Conservation (phyloP, 495 filamentous ascomycete genomes). For the Neurospora pannonica region DNA sequence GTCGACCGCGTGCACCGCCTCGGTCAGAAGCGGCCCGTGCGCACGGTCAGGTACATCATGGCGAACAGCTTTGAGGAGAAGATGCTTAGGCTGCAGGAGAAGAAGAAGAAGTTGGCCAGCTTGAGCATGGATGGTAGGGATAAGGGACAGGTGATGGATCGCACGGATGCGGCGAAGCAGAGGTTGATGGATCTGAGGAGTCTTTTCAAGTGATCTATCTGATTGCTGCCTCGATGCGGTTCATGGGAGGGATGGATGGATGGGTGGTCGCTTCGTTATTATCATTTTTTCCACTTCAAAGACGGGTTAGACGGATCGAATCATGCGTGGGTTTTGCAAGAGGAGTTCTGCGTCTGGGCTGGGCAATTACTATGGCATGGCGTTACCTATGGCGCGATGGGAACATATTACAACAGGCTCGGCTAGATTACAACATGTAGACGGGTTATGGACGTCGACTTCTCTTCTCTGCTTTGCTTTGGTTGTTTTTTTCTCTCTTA, state of each 20-base stretch:
- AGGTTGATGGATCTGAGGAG: slow-evolving; percentile 70
- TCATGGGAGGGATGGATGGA: neutral
- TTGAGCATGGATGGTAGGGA: slow-evolving; percentile 63
- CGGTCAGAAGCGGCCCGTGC: slow-evolving; percentile 77
- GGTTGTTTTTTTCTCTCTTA: neutral
- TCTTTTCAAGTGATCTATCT: slow-evolving; percentile 57
- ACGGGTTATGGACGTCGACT: neutral
- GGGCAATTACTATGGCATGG: neutral
- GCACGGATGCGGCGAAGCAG: slow-evolving; percentile 63
- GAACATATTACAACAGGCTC: neutral
- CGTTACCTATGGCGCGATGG: neutral
- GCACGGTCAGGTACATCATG: slow-evolving; percentile 82
- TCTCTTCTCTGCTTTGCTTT: neutral
- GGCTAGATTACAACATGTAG: neutral
- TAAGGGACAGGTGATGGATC: slow-evolving; percentile 49
- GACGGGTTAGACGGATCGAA: neutral
- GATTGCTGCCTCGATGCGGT: neutral
- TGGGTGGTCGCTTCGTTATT: neutral
- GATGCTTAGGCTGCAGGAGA: slow-evolving; percentile 77
- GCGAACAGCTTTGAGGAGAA: slow-evolving; percentile 84
- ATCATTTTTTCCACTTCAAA: neutral
- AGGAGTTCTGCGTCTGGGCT: neutral
- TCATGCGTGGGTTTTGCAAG: neutral
- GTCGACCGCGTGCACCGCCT: slow-evolving; percentile 90
- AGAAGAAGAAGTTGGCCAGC: slow-evolving; percentile 82